Conservation (phyloP, 1,284 basidiomycete genomes). For the Rhodotorula sp. region DNA sequence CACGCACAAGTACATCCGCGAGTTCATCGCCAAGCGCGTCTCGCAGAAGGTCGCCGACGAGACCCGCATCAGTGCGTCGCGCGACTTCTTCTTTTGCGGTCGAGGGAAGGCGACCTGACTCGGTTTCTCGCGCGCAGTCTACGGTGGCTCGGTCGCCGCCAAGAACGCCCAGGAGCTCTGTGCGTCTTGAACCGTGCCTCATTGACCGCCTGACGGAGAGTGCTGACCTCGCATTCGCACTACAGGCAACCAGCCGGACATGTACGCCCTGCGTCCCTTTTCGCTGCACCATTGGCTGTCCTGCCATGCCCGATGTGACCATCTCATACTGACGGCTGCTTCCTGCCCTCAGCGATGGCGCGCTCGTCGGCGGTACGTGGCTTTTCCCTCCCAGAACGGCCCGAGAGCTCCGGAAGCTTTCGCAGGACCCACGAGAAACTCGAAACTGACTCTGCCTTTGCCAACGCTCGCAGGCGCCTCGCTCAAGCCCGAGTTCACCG, state of each 20-base stretch:
- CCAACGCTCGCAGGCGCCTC: slow-evolving; percentile 53
- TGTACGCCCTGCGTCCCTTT: slow-evolving; percentile 93
- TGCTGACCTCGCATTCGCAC: too few relatives aligned
- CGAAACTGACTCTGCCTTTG: background rate
- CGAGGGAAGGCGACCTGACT: background rate
- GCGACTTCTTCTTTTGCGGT: background rate
- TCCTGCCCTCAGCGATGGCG: slow-evolving; percentile 66
- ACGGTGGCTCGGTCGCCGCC: slow-evolving; percentile 90
- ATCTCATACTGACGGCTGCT: too few relatives aligned
- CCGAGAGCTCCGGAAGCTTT: too few relatives aligned
- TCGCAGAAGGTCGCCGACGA: slow-evolving; percentile 69
- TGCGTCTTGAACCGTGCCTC: background rate
- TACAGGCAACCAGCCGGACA: slow-evolving; percentile 63
- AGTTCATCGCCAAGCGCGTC: slow-evolving; percentile 69
- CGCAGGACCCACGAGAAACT: background rate
- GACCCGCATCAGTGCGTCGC: slow-evolving; percentile 15
- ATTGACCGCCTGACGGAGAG: background rate
- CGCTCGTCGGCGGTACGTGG: slow-evolving; percentile 90
- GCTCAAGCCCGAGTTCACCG: slow-evolving; percentile 92
- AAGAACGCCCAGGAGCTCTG: slow-evolving; percentile 79
- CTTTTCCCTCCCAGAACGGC: background rate
- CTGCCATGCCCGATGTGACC: background rate
- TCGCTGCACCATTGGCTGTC: background rate
- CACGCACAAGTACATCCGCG: slow-evolving; percentile 80
- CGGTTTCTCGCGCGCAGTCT: slow-evolving; percentile 73